These are phyloP conservation scores for Rhodotorula paludigena DNA, from an alignment of 768 basidiomycete species.

Conservation along the genomic window DNA sequence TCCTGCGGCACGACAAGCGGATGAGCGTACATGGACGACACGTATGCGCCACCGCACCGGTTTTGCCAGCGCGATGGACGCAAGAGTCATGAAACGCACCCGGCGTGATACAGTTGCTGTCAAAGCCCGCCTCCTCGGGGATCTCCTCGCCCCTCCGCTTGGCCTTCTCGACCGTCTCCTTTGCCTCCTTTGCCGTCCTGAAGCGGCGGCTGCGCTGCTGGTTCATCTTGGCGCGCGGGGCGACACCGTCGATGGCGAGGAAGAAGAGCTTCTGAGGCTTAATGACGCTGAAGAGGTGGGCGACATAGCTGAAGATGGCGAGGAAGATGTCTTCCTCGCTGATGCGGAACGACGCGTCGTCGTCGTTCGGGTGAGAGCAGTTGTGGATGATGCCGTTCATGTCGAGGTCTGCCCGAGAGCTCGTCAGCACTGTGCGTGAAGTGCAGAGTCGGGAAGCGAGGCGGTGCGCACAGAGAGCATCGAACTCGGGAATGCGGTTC, in stretches of 20 bases:
- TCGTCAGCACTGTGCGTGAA: neutral
- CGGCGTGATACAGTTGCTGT: constrained; percentile 97
- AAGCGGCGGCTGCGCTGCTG: constrained; percentile 92
- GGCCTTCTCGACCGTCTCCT: constrained; percentile 79
- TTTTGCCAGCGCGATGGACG: neutral
- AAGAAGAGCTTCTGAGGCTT: constrained; percentile 97
- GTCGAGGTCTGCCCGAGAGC: constrained; percentile 75
- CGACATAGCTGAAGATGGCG: constrained; percentile 92
- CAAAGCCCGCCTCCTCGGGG: constrained; percentile 83
- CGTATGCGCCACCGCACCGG: neutral
- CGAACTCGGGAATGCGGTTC: constrained; percentile 98
- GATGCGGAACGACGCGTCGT: constrained; percentile 88
- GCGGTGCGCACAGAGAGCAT: constrained; percentile 50
- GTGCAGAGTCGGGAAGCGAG: neutral
- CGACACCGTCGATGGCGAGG: constrained; percentile 97
- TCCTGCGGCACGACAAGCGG: constrained; percentile 52
- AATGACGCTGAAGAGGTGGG: constrained; percentile 92
- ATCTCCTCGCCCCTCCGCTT: constrained; percentile 81
- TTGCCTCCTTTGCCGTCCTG: constrained; percentile 86
- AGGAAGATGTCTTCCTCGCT: constrained; percentile 97
- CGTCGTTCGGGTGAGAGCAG: constrained; percentile 93
- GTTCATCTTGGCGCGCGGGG: constrained; percentile 98
- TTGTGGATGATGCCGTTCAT: constrained; percentile 69
- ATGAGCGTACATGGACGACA: neutral
- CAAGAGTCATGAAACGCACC: constrained; percentile 54